A percentile compares a stretch with the other conserved stretches of the same genome.
Conservation (phyloP, 2,329 filamentous ascomycete species). For the Sporothrix protearum region DNA sequence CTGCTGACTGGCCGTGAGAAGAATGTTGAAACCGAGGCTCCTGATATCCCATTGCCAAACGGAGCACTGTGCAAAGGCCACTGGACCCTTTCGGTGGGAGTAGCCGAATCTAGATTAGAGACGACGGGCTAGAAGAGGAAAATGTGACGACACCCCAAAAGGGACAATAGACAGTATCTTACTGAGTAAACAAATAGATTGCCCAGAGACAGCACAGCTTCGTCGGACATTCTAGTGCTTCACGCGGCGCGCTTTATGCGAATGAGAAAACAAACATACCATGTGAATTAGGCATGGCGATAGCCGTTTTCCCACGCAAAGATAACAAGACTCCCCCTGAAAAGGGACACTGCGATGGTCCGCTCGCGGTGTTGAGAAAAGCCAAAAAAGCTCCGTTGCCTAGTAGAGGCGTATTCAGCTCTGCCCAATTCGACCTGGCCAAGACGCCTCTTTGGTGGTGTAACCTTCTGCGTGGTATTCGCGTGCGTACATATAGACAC, state of each 20-base stretch:
- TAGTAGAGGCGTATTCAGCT: neutral
- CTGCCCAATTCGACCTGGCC: neutral
- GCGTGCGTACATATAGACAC: neutral
- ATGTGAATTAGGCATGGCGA: neutral
- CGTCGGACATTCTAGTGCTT: neutral
- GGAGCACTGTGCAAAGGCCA: neutral
- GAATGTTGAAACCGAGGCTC: neutral
- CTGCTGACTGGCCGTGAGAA: neutral
- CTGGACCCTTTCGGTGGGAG: neutral
- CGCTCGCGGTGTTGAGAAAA: neutral
- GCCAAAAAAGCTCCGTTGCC: neutral
- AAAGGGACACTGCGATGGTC: neutral
- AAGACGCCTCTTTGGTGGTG: constrained; percentile 1
- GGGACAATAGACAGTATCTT: too few species aligned
- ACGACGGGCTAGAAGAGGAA: neutral
- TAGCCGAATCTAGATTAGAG: constrained; percentile 4
- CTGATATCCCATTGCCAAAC: neutral
- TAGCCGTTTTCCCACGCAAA: neutral
- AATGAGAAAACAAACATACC: neutral
- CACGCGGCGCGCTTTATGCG: neutral
- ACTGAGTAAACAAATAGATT: neutral
- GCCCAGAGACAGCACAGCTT: constrained; percentile 6
- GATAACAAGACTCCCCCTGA: neutral
- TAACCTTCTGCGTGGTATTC: constrained; percentile 1
- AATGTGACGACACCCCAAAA: constrained; percentile 8